Base-by-base conservation (phyloP, 2,329 filamentous ascomycete species). In the Sodiomyces alkalinus region DNA sequence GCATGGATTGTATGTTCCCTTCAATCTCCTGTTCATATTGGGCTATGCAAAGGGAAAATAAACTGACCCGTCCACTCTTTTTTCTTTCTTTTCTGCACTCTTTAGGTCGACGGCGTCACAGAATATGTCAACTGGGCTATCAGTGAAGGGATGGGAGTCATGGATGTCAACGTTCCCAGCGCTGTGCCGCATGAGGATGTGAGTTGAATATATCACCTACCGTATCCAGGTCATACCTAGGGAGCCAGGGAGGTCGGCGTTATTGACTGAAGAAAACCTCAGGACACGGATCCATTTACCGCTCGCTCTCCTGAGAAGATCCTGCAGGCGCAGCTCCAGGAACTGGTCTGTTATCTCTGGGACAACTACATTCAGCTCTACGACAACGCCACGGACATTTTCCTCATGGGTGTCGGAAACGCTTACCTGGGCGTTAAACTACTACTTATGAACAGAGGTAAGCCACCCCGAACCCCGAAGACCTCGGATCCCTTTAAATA, bases 281-380 rank as follows among this genome's bases (percentile, higher is more conserved):
- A 62, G 52, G 64, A 69, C 33, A 51, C 51, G 9, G 63, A 69
- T 19, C 44, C 62, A 2, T 62, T 54, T 34, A 62, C 54, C 3
- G 55, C 60, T 1, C 44, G 50, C 2, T 48, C 55, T 17, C 53
- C 53, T 17, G 67, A 67, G 39, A 53, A 49, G 28, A 52, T 51
- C 2, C 45, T 72, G 6, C 64, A 77, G 36, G 58, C 62, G 30
- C 68, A 70, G 49, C 74, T 70, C 0, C 73, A 79, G 36, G 75
- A 87, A 35, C 58, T 94, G 8, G 72, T 87, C 4, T 74, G 68
- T 34, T 96, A 93, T 45, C 60, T 98, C 10, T 98, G 90, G 90
- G 86, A 94, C 42, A 98, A 98, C 46, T 94, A 94, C 45, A 73
- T 98, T 13, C 81, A 93, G 59, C 63, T 80, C 18, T 74, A 75